These are phyloP conservation scores for Phialocephala sp. DNA, from an alignment of 2,329 filamentous ascomycete species.

Conservation along the genomic window DNA sequence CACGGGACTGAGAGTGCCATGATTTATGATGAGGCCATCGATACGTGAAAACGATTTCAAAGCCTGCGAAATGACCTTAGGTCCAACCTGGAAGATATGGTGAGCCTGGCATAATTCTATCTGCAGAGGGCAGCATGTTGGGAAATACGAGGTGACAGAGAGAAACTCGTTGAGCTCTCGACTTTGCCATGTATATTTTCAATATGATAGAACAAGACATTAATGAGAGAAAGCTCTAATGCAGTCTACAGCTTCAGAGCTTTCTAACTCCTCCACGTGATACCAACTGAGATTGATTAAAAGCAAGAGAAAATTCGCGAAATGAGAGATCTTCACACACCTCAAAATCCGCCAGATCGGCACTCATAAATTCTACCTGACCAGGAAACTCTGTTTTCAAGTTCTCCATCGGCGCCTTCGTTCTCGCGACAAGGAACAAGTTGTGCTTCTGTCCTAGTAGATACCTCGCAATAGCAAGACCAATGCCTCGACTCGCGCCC, in stretches of 20 bases:
- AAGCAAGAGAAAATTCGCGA: neutral
- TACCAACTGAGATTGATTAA: too few species aligned
- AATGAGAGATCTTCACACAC: slow-evolving; percentile 44
- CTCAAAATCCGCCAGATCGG: slow-evolving; percentile 59
- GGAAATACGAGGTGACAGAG: neutral
- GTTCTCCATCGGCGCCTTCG: slow-evolving; percentile 53
- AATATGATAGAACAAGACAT: neutral
- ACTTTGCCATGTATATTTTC: neutral
- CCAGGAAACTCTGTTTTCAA: slow-evolving; percentile 57
- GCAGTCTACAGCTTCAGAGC: too few species aligned
- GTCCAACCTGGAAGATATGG: slow-evolving; percentile 50
- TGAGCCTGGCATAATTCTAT: neutral
- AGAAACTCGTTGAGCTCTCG: too few species aligned
- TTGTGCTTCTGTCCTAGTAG: slow-evolving; percentile 61
- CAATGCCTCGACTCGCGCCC: slow-evolving; percentile 68
- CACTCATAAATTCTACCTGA: slow-evolving; percentile 61
- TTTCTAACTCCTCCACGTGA: neutral
- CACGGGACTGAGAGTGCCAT: slow-evolving; percentile 80
- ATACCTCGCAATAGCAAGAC: slow-evolving; percentile 58
- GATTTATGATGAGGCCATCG: slow-evolving; percentile 87
- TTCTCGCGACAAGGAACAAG: slow-evolving; percentile 64
- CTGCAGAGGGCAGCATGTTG: too few species aligned
- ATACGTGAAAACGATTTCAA: slow-evolving; percentile 71
- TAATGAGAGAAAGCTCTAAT: too few species aligned
- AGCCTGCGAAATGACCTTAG: slow-evolving; percentile 69